Evolutionary conservation across 345 rosid genomes (phyloP), one percentile per base, ranked within the genome.

Genomic region (Melastoma malabathricum): DNA sequence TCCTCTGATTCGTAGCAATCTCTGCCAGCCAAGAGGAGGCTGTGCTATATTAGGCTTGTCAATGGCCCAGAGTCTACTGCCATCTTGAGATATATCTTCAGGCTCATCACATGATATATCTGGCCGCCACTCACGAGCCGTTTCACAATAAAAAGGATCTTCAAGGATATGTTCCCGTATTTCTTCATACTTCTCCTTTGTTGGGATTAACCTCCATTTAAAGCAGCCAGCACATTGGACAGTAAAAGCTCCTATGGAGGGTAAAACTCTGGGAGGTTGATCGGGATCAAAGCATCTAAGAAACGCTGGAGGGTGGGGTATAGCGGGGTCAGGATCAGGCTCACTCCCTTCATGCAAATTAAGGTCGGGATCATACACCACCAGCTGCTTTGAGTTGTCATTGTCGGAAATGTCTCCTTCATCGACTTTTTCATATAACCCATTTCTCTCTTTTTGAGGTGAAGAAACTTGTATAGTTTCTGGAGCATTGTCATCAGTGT

Each of bases 11-110:
- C 80, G 67, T 22, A 86, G 67, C 31, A 76, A 61, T 48, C 98
- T 82, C 62, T 84, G 82, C 98, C 98, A 90, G 0, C 98, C 94
- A 47, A 65, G 63, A 44, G 98, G 98, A 7, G 98, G 94, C 59
- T 75, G 92, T 41, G 92, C 84, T 19, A 90, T 90, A 47, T 78
- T 84, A 13, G 96, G 98, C 46, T 82, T 84, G 66, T 86, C 98
- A 61, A 90, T 84, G 38, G 98, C 98, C 98, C 96, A 90, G 23
- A 90, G 75, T 66, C 84, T 71, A 45, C 89, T 78, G 44, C 84
- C 92, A 67, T 90, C 96, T 73, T 86, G 98, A 65, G 81, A 68
- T 53, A 90, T 82, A 74, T 90, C 98, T 0, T 78, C 67, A 46
- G 94, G 84, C 62, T 72, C 83, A 64, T 80, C 75, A 65, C 98